These are phyloP conservation scores for Ochetophila trinervis DNA, from an alignment of 306 rosid species.

Conservation along the genomic window DNA sequence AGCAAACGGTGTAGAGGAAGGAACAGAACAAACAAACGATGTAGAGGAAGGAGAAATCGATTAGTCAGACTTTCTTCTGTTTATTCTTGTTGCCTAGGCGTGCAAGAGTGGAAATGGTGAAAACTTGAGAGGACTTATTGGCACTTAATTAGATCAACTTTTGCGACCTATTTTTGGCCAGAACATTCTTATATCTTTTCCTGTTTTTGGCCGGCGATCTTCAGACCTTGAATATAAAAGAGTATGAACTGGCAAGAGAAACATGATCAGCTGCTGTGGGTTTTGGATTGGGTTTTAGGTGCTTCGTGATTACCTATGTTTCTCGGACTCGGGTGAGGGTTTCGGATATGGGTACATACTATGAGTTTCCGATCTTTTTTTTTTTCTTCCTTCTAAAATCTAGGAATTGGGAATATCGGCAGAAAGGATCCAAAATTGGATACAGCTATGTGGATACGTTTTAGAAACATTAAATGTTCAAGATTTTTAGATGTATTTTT, in stretches of 20 bases:
- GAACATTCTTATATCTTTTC: neutral
- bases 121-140: neutral
- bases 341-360: too few species aligned
- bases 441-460: too few species aligned
- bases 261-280: conserved; percentile 21
- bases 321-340: too few species aligned
- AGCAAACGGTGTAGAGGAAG: conserved; percentile 68
- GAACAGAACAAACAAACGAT: conserved; percentile 50
- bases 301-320: too few species aligned
- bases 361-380: too few species aligned
- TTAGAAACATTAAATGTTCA: too few species aligned
- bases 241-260: conserved; percentile 26
- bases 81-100: neutral
- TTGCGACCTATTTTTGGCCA: conserved; percentile 9
- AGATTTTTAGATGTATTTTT: too few species aligned
- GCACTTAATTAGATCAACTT: neutral
- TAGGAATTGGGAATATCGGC: too few species aligned
- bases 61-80: conserved; percentile 17
- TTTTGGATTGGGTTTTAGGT: conserved; percentile 17
- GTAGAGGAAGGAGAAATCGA: conserved; percentile 85
- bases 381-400: too few species aligned
- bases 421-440: too few species aligned
- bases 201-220: neutral
- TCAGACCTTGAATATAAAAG: conserved; percentile 9
- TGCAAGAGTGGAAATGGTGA: conserved; percentile 20